Evolutionary conservation across 257 asterid species (phyloP).

Genomic region (Nyctanthes arbortristis): DNA sequence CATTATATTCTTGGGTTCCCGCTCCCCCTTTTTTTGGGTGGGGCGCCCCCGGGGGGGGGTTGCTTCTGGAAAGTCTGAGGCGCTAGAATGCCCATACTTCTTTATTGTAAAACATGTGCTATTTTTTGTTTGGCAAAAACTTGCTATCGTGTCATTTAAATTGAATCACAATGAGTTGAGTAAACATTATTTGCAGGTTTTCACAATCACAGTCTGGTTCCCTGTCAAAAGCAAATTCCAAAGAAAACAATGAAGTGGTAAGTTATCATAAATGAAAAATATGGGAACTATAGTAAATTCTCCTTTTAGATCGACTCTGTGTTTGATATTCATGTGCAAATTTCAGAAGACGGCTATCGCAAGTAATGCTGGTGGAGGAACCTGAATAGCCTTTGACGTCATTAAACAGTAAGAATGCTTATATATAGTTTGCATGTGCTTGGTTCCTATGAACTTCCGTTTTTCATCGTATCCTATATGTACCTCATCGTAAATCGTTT

Average conservation of each 20-base stretch:
- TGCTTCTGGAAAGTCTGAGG: no score
- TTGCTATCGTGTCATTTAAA: no score
- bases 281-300: slow-evolving; percentile 1
- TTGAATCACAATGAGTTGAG: slow-evolving; percentile 4
- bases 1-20: no score
- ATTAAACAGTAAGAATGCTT: slow-evolving; percentile 36
- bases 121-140: no score
- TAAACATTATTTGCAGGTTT: slow-evolving; percentile 36
- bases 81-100: no score
- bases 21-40: no score
- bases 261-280: slow-evolving; percentile 17
- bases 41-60: no score
- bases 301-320: slow-evolving; percentile 6
- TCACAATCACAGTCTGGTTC: slow-evolving; percentile 45
- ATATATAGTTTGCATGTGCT: background rate
- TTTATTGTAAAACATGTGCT: no score
- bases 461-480: background rate
- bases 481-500: background rate
- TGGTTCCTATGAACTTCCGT: background rate
- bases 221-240: slow-evolving; percentile 32
- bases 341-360: slow-evolving; percentile 39
- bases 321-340: slow-evolving; percentile 8
- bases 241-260: slow-evolving; percentile 35
- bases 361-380: slow-evolving; percentile 45
- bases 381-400: slow-evolving; percentile 27